Evolutionary conservation across 2,329 filamentous ascomycete species (phyloP), one percentile per base, ranked within the genome.

Genomic region (Pseudogymnoascus sp.): DNA sequence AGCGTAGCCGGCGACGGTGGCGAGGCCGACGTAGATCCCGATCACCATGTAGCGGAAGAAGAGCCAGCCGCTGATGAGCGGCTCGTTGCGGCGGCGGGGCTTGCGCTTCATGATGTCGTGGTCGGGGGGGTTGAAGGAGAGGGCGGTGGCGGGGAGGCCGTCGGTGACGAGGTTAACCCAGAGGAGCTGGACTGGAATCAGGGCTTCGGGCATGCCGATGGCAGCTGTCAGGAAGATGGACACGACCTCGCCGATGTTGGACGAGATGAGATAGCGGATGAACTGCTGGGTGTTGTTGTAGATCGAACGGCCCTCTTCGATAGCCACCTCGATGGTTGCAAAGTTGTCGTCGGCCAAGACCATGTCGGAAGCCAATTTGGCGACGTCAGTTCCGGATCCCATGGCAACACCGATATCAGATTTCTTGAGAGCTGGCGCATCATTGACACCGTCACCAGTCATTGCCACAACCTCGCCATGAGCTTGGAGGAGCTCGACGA

Each of bases 211-310:
- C 91, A 99, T 96, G 68, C 96, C 96, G 65, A 96, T 82, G 12
- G 95, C 95, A 25, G 95, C 95, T 11, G 95, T 99, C 70, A 99
- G 78, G 84, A 99, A 99, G 77, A 99, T 99, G 8, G 95, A 97
- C 37, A 99, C 95, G 37, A 99, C 95, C 76, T 99, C 95, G 71
- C 95, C 96, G 69, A 99, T 99, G 80, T 99, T 99, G 67, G 93
- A 97, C 7, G 93, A 97, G 75, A 99, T 99, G 66, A 99, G 84
- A 76, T 99, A 99, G 60, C 96, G 91, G 78, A 99, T 99, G 78
- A 99, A 99, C 76, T 99, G 95, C 75, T 99, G 95, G 5, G 95
- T 99, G 82, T 99, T 99, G 87, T 95, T 97, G 84, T 97, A 99
- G 78, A 99, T 99, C 67, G 93, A 93, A 66, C 95, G 89, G 62